phyloP scores from a whole-genome alignment of 768 basidiomycete species.

The Hericium rajendrae region DNA sequence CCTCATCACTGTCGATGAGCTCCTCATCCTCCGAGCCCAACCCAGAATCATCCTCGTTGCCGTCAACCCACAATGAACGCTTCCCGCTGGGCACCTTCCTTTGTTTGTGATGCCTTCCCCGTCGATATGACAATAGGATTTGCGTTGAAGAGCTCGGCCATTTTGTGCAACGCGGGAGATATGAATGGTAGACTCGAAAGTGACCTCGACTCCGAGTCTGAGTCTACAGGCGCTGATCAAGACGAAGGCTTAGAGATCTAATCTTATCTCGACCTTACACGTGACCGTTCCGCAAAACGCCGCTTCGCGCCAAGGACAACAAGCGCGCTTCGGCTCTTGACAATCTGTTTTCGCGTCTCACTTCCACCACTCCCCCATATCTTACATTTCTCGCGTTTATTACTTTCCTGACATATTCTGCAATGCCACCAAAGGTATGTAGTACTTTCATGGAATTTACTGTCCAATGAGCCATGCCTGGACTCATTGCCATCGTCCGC shows the following conservation, averaged over 20 bases:
- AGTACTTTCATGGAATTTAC: neutral
- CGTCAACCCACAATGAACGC: constrained; percentile 49
- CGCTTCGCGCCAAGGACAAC: neutral
- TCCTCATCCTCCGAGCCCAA: constrained; percentile 34
- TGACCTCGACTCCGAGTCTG: neutral
- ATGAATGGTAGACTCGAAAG: neutral
- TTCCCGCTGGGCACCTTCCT: constrained; percentile 26
- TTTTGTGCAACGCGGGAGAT: constrained; percentile 12
- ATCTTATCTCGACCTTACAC: neutral
- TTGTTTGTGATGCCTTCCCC: constrained; percentile 35
- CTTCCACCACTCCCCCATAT: constrained; percentile 1
- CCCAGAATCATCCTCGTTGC: constrained; percentile 17
- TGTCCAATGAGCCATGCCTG: neutral
- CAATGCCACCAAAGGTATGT: constrained; percentile 12
- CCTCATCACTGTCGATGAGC: constrained; percentile 83
- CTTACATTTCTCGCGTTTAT: constrained; percentile 6
- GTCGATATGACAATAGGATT: constrained; percentile 77
- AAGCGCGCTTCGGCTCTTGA: neutral
- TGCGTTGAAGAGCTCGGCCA: constrained; percentile 73
- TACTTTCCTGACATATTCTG: neutral
- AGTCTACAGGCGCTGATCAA: neutral
- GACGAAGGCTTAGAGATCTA: neutral
- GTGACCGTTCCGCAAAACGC: neutral
- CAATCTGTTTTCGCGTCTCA: neutral
- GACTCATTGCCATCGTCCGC: constrained; percentile 1